phyloP scores from a whole-genome alignment of 2,329 filamentous ascomycete genomes.

The Calonectria hawksworthii region DNA sequence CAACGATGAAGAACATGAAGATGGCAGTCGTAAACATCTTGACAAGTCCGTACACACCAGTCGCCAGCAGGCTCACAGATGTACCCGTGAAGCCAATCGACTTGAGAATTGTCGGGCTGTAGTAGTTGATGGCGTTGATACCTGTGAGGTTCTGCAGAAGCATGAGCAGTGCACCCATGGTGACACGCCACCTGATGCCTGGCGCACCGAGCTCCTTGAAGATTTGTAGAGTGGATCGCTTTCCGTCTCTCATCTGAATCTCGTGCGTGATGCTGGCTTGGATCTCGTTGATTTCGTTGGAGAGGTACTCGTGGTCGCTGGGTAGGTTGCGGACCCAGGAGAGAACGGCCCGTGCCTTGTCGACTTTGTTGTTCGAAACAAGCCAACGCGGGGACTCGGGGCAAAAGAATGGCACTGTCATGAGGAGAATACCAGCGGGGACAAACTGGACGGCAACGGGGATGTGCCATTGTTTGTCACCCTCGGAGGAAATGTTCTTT shows the following conservation, averaged over 20 bases:
- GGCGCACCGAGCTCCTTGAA: conserved; percentile 34
- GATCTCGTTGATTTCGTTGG: conserved; percentile 43
- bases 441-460: conserved; percentile 50
- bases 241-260: conserved; percentile 46
- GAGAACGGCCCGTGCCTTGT: background rate
- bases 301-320: conserved; percentile 41
- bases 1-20: conserved; percentile 37
- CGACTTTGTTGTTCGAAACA: background rate
- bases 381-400: background rate
- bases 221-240: conserved; percentile 29
- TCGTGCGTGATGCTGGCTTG: conserved; percentile 67
- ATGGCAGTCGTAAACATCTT: conserved; percentile 39
- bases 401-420: conserved; percentile 2
- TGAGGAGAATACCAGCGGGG: conserved; percentile 47
- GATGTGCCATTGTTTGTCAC: conserved; percentile 55
- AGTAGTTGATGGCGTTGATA: conserved; percentile 12
- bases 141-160: conserved; percentile 32
- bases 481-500: conserved; percentile 31
- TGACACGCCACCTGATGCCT: conserved; percentile 32
- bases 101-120: conserved; percentile 6
- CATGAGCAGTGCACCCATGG: conserved; percentile 53
- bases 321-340: conserved; percentile 45
- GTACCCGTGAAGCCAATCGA: background rate
- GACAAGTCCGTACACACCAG: conserved; percentile 56
- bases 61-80: conserved; percentile 46